These are phyloP conservation scores for Ogataea chonburiensis DNA, from an alignment of 805 yeast genomes.

Conservation along the genomic window DNA sequence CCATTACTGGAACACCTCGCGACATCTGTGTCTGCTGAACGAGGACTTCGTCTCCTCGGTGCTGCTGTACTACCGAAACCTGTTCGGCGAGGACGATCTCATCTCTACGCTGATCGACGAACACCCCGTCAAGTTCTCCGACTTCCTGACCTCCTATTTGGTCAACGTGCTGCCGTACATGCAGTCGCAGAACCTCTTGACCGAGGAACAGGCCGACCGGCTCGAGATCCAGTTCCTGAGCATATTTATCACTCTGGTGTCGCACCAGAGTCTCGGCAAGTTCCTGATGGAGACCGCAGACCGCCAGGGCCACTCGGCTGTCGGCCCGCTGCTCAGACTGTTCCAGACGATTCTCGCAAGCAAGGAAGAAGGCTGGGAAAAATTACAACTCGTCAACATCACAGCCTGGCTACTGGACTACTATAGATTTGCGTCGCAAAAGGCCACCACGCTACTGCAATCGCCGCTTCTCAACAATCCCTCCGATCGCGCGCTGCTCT, in stretches of 20 bases:
- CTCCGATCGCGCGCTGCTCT: constrained; percentile 11
- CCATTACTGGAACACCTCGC: constrained; percentile 2
- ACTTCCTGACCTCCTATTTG: constrained; percentile 7
- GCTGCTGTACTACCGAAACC: constrained; percentile 15
- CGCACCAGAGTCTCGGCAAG: constrained; percentile 36
- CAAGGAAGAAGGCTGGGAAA: constrained; percentile 41
- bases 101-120: constrained; percentile 10
- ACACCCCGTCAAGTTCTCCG: constrained; percentile 5
- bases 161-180: neutral
- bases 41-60: constrained; percentile 12
- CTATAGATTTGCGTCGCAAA: constrained; percentile 23
- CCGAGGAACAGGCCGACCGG: constrained; percentile 17
- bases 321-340: constrained; percentile 25
- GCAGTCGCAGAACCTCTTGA: constrained; percentile 1
- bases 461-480: constrained; percentile 5
- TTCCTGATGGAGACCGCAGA: constrained; percentile 19
- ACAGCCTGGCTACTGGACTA: constrained; percentile 42
- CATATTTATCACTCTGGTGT: constrained; percentile 24
- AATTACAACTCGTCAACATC: constrained; percentile 37
- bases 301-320: constrained; percentile 2
- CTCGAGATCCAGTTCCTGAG: constrained; percentile 25
- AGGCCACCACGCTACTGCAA: constrained; percentile 21
- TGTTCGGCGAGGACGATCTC: constrained; percentile 14
- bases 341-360: constrained; percentile 39
- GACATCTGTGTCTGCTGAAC: neutral